Percentiles rank a stretch among this genome's conserved stretches.
phyloP scores from a whole-genome alignment of 177 flowering plant genomes.

The Vitis hybrid region DNA sequence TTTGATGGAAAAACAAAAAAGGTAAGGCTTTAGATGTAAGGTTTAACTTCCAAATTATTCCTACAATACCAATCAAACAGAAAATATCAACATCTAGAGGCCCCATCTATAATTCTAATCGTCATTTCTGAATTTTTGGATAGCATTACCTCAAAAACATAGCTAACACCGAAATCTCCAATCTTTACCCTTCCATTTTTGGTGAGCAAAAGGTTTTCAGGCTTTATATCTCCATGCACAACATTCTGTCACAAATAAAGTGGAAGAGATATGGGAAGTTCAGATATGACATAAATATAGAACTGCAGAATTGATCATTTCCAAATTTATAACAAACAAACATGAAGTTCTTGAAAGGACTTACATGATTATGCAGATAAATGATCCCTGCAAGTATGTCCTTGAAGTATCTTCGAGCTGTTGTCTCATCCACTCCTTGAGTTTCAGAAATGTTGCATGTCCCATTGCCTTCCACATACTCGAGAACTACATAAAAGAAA shows the following conservation, averaged over 20 bases:
- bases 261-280: neutral
- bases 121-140: neutral
- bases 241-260: slow-evolving; percentile 1
- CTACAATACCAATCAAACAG: too few relatives aligned
- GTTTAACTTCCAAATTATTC: too few relatives aligned
- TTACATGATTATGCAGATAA: neutral
- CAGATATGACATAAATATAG: neutral
- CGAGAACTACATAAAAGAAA: neutral
- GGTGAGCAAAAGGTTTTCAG: neutral
- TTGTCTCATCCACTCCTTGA: neutral
- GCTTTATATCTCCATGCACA: slow-evolving; percentile 1
- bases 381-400: neutral
- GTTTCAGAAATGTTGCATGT: neutral
- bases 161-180: neutral
- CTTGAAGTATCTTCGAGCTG: slow-evolving; percentile 1
- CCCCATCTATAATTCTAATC: neutral
- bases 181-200: neutral
- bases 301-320: neutral
- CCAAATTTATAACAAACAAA: neutral
- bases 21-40: too few relatives aligned
- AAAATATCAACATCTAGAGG: too few relatives aligned
- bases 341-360: neutral
- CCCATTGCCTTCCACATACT: neutral
- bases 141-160: neutral
- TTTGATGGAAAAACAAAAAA: too few relatives aligned